Evolutionary conservation across 306 rosid species (phyloP).

Genomic region (Quercus robur): DNA sequence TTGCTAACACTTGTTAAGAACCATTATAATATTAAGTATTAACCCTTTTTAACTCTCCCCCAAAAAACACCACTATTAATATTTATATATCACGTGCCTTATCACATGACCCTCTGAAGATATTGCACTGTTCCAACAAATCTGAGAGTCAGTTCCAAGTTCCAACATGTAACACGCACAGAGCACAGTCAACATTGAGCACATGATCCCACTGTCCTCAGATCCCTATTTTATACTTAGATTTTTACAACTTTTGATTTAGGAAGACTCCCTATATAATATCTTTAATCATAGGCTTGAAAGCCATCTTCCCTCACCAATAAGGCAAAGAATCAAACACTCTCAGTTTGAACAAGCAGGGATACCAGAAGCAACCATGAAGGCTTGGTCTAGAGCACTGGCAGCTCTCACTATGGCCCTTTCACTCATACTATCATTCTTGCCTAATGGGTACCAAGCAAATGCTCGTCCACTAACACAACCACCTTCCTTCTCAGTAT

Average conservation of each 20-base stretch:
- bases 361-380: slow-evolving; percentile 33
- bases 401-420: slow-evolving; percentile 46
- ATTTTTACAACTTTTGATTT: slow-evolving; percentile 12
- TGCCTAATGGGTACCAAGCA: slow-evolving; percentile 24
- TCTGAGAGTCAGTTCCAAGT: slow-evolving; percentile 27
- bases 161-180: slow-evolving; percentile 17
- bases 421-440: slow-evolving; percentile 33
- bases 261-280: slow-evolving; percentile 23
- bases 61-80: slow-evolving; percentile 12
- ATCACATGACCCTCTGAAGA: slow-evolving; percentile 42
- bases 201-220: slow-evolving; percentile 54
- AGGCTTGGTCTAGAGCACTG: slow-evolving; percentile 44
- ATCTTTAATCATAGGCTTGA: slow-evolving; percentile 15
- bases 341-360: background rate
- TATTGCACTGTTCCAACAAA: slow-evolving; percentile 15
- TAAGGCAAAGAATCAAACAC: background rate
- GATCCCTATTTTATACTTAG: slow-evolving; percentile 28
- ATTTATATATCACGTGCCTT: slow-evolving; percentile 49
- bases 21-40: slow-evolving; percentile 23
- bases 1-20: slow-evolving; percentile 7
- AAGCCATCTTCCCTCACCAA: slow-evolving; percentile 22
- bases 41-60: slow-evolving; percentile 26
- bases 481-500: slow-evolving; percentile 22
- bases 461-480: slow-evolving; percentile 23
- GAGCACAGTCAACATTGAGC: slow-evolving; percentile 42